Base-by-base conservation (phyloP, 176 grass and related monocot species). In the Avena insularis region DNA sequence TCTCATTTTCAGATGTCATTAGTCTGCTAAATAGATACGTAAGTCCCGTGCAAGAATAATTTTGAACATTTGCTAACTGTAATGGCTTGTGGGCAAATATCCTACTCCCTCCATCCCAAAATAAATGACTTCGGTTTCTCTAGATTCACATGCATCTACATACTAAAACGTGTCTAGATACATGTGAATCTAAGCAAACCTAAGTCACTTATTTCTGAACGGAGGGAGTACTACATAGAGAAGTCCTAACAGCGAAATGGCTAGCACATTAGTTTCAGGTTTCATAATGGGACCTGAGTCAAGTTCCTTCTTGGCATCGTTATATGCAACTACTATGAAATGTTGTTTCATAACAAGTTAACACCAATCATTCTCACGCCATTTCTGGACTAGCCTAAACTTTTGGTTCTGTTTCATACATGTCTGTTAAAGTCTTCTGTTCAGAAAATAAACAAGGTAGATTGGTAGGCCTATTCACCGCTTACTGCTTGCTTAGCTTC, bases 401-500 rank as follows among this genome's bases (percentile, higher is more conserved):
- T 74, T 29, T 12, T 40, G n/a, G 25, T 54, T 79, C 58, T 70
- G 45, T 64, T 86, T 51, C 64, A 46, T 75, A 75, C 19, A 54
- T 86, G 0, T 58, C 29, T 43, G 38, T 43, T 43, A 43, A 43
- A 43, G 12, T 19, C 0, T 71, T 71, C 33, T 45, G 25, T 78
- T 78, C 29, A 82, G 71, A 57, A 69, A 23, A 81, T 64, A 58
- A 35, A 48, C 4, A 80, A 48, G 15, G 0, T 7, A 81, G 21
- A 55, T 78, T 55, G 55, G 15, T 73, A 61, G 19, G 49, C 6
- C 87, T 78, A 63, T 63, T 73, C 10, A 36, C 19, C 15, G 49
- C 61, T 66, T 84, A 19, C 55, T 74, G 38, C 57, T 21, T 76
- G 20, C 69, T 74, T 87, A 71, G 77, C 77, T 88, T 83, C 80